Conservation (phyloP, 176 grass and related monocot genomes). For the Canna indica region DNA sequence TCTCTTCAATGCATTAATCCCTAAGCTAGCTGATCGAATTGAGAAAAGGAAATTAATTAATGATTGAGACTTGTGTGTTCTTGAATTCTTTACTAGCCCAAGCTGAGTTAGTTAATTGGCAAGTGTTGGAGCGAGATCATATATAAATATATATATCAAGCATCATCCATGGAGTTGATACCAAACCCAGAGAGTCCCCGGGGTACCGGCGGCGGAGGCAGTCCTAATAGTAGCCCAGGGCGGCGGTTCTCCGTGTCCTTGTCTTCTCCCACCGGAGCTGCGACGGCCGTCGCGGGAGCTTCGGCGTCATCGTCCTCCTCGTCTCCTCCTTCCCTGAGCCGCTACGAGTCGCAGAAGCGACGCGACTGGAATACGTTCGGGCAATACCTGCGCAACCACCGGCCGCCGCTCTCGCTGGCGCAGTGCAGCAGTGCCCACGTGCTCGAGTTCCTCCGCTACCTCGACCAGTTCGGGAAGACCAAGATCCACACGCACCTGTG, state of each 20-base stretch:
- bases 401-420: slow-evolving; percentile 68
- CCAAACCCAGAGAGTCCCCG: neutral
- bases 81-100: no score
- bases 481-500: neutral
- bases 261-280: neutral
- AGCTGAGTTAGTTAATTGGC: no score
- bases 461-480: slow-evolving; percentile 96
- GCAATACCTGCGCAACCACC: slow-evolving; percentile 73
- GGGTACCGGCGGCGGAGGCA: no score
- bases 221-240: no score
- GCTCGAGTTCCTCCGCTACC: slow-evolving; percentile 83
- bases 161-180: neutral
- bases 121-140: no score
- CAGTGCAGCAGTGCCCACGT: slow-evolving; percentile 92
- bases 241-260: neutral
- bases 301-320: no score
- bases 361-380: slow-evolving; percentile 79
- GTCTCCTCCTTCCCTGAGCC: slow-evolving; percentile 12
- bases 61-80: no score
- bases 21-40: no score
- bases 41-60: no score
- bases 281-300: no score
- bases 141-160: no score
- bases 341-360: slow-evolving; percentile 79
- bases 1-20: neutral